Percentiles rank a stretch among this genome's conserved stretches.
Conservation (phyloP, 495 filamentous ascomycete genomes). For the Terfezia claveryi region DNA sequence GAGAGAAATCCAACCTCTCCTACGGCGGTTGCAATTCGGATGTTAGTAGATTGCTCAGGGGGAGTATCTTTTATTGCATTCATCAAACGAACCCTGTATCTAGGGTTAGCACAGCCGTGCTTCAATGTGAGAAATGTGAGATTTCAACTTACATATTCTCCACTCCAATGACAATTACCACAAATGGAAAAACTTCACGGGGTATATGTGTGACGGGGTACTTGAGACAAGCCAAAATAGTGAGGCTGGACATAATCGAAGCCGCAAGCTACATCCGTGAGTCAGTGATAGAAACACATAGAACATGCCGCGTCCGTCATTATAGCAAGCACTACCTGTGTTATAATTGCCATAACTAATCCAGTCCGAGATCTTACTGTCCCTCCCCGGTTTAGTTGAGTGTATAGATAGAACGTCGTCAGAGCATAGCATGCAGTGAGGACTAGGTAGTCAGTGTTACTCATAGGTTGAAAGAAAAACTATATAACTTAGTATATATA, state of each 20-base stretch:
- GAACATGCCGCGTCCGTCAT: no score
- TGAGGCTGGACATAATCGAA: conserved; percentile 45
- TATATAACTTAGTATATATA: conserved; percentile 35
- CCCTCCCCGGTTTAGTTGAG: conserved; percentile 35
- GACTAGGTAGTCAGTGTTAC: conserved; percentile 32
- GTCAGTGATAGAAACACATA: no score
- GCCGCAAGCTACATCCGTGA: conserved; percentile 28
- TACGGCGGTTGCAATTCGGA: conserved; percentile 41
- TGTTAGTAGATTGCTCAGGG: conserved; percentile 34
- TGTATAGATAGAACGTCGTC: conserved; percentile 33
- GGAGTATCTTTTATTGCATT: conserved; percentile 46
- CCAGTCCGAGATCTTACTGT: conserved; percentile 47
- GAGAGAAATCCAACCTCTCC: conserved; percentile 46
- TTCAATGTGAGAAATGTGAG: background rate
- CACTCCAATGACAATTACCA: conserved; percentile 46
- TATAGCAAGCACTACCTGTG: conserved; percentile 21
- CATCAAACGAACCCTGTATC: conserved; percentile 32
- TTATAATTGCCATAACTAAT: conserved; percentile 39
- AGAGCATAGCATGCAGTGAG: conserved; percentile 38
- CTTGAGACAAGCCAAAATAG: conserved; percentile 37
- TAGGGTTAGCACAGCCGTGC: background rate
- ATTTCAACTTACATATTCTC: conserved; percentile 34
- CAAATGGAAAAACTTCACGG: conserved; percentile 38
- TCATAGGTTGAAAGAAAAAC: conserved; percentile 48
- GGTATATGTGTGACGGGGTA: conserved; percentile 39